Base-by-base conservation (phyloP, 2,329 filamentous ascomycete genomes). In the Fusarium beomiforme region DNA sequence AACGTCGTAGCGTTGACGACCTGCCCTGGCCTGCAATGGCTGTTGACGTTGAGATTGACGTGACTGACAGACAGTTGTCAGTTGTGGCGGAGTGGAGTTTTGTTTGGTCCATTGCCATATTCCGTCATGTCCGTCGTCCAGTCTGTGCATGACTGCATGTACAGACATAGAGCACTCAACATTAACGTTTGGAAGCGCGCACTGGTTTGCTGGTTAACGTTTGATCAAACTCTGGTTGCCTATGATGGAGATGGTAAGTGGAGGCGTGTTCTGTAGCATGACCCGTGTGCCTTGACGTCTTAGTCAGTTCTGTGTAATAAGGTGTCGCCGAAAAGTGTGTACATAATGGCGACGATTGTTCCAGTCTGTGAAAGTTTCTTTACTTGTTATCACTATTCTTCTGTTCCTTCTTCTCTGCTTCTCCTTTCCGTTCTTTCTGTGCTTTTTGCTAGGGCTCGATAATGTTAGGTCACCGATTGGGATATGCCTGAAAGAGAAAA, bases 1-100 rank as follows among this genome's bases (percentile, higher is more conserved):
- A 65, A 19, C 42, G 49, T 24, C 31, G 17, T 17, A 36, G 33
- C 58, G 24, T 36, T 57, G 41, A 53, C 46, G 36, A 37, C 59
- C 36, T 47, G 29, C 21, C 47, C 47, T 50, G 47, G 31, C 21
- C 16, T 24, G 21, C 31, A 21, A 36, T 31, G 34, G 21, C 34
- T 50, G 47, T 50, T 50, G 47, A 43, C 62, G 33, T 36, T 64
- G 61, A 64, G 41, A 44, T 42, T 58, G 59, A 64, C 49, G 57
- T 64, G 60, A 65, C 33, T 65, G 60, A 43, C 62, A 65, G 60
- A 43, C 62, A 65, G 60, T 65, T 65, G 61, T 66, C 70, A 75
- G 72, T 73, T 75, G 72, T 75, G 70, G 72, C 70, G 62, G 67
- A 54, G 64, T 61, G 60, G 59, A 63, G 64, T 54, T 59, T 60